A percentile compares a stretch with the other conserved stretches of the same genome.
phyloP scores from a whole-genome alignment of 257 asterid genomes.

The Nicotiana knightiana region DNA sequence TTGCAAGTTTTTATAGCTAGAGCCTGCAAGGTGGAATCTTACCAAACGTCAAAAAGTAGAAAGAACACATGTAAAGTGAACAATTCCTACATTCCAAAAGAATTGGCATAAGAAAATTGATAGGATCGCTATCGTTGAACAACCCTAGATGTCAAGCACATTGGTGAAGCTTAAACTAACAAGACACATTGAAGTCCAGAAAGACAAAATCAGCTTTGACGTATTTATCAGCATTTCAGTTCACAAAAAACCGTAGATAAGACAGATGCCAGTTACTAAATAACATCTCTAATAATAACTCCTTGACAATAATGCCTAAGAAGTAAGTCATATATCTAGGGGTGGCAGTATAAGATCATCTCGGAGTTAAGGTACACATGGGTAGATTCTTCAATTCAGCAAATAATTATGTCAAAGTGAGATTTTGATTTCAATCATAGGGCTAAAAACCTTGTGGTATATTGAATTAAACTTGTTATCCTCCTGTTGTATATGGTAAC shows the following conservation, averaged over 20 bases:
- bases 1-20: conserved; percentile 90
- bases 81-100: background rate
- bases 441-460: background rate
- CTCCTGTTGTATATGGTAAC: background rate
- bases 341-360: background rate
- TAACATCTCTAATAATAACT: background rate
- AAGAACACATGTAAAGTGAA: background rate
- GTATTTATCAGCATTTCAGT: background rate
- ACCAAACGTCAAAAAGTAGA: conserved; percentile 11
- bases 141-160: background rate
- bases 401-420: background rate
- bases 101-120: background rate
- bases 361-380: background rate
- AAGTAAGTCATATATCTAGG: background rate
- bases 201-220: background rate
- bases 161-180: background rate
- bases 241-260: background rate
- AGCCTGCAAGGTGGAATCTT: conserved; percentile 51
- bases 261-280: background rate
- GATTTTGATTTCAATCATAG: background rate
- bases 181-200: background rate
- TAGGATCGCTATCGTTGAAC: background rate
- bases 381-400: background rate
- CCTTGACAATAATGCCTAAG: background rate
- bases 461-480: background rate